phyloP scores from a whole-genome alignment of 768 basidiomycete genomes.

The Gyrodon lividus region DNA sequence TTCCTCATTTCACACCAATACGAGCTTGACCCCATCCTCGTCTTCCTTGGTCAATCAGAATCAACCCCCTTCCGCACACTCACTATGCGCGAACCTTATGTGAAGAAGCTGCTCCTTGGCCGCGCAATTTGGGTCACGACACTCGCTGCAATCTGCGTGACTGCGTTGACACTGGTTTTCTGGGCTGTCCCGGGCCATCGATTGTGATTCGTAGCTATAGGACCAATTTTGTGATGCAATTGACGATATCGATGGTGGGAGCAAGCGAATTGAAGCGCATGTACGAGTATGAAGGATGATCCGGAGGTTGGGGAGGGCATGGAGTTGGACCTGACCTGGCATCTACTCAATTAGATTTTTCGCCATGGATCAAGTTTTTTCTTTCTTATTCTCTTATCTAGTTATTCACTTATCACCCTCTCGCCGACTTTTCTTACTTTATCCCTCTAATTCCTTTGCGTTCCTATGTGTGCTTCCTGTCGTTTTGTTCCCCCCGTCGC shows the following conservation, averaged over 20 bases:
- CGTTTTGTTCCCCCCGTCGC: slow-evolving; percentile 13
- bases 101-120: slow-evolving; percentile 83
- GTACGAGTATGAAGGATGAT: slow-evolving; percentile 6
- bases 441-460: slow-evolving; percentile 24
- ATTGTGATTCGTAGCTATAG: slow-evolving; percentile 43
- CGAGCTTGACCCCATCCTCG: slow-evolving; percentile 93
- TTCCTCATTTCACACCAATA: slow-evolving; percentile 96
- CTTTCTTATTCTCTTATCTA: slow-evolving; percentile 34
- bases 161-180: slow-evolving; percentile 86
- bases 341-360: slow-evolving; percentile 21
- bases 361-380: slow-evolving; percentile 15
- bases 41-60: slow-evolving; percentile 91
- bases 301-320: slow-evolving; percentile 10
- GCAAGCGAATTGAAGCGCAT: slow-evolving; percentile 6
- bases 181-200: slow-evolving; percentile 95
- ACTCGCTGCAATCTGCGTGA: slow-evolving; percentile 73
- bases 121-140: slow-evolving; percentile 90
- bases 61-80: slow-evolving; percentile 97
- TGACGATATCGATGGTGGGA: not conserved
- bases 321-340: slow-evolving; percentile 17
- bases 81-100: slow-evolving; percentile 89
- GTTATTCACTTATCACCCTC: slow-evolving; percentile 21
- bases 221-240: slow-evolving; percentile 7
- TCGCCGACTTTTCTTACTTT: slow-evolving; percentile 20
- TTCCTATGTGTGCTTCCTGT: slow-evolving; percentile 19